Evolutionary conservation across 371 early-diverging fungal genomes (phyloP), one percentile per base, ranked within the genome.

Genomic region (Mucor mucedo): DNA sequence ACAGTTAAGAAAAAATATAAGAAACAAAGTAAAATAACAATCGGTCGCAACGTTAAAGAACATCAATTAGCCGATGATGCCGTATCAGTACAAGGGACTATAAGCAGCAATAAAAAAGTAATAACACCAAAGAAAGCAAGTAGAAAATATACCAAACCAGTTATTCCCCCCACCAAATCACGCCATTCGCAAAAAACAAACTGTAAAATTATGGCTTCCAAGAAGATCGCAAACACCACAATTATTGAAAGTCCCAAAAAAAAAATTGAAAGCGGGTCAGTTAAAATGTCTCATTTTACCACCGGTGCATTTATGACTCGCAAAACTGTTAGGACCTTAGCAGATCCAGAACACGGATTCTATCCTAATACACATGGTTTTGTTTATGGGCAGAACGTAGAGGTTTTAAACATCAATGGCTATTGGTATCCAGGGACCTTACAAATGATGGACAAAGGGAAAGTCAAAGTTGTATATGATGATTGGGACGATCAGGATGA

Each of bases 401-500:
- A 85, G 52, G 81, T 83, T 0, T 63, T 75, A 0, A 77, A 78
- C 44, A 70, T 78, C 35, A 83, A 83, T 57, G 79, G 82, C 2
- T 74, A 62, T n/a, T 81, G 80, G 84, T 79, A 84, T 45, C 79
- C 72, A 14, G 88, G 83, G 10, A 41, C 65, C 1, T 68, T 88
- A 52, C 75, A 76, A 8, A 70, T 66, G 49, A 71, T 86, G 70
- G 55, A 80, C 28, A 70, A 69, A 11, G 74, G 77, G 3, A 83
- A 75, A 68, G 84, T 88, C 38, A 75, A 73, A 50, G 76, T 87
- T 1, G 67, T 62, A 28, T 88, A 86, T 60, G 68, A 70, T 33
- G 87, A 80, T 16, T 87, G 87, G 86, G 76, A 78, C 11, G 63
- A 77, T 8, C 77, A 82, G 55, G 87, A 86, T 52, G 87, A 87